Evolutionary conservation across 164 flowering plant genomes (phyloP).

Genomic region (Houttuynia cordata): DNA sequence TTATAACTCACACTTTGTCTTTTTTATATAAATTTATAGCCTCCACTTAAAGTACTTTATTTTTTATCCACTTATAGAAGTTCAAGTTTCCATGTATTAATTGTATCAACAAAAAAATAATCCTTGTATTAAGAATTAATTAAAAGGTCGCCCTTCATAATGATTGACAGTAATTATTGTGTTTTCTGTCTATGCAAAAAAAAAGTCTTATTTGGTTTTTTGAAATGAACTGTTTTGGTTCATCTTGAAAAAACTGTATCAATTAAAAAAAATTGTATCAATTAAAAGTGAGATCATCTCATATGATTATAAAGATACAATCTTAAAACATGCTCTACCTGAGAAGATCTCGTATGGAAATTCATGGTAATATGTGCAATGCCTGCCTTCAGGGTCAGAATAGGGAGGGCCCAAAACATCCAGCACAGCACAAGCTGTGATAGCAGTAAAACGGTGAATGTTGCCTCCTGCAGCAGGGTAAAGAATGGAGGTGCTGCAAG

Average conservation of each 20-base stretch:
- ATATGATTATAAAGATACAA: neutral
- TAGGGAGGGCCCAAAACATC: slow-evolving; percentile 96
- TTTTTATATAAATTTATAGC: too few species aligned
- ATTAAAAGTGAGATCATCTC: neutral
- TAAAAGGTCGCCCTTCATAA: too few species aligned
- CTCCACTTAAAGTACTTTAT: too few species aligned
- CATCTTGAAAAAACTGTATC: too few species aligned
- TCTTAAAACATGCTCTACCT: slow-evolving; percentile 23
- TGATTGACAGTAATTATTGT: neutral
- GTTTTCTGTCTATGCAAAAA: neutral
- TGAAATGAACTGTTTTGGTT: too few species aligned
- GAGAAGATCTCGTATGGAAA: slow-evolving; percentile 20
- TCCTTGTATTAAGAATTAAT: too few species aligned
- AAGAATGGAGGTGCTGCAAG: slow-evolving; percentile 63
- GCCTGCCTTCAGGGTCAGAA: slow-evolving; percentile 60
- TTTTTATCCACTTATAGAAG: too few species aligned
- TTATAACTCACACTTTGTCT: too few species aligned
- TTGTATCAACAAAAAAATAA: too few species aligned
- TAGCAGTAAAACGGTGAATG: slow-evolving; percentile 72
- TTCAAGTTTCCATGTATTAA: too few species aligned
- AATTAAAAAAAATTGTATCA: too few species aligned
- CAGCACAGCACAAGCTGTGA: slow-evolving; percentile 69
- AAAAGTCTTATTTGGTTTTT: too few species aligned
- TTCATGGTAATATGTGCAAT: slow-evolving; percentile 58
- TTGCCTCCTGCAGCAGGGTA: slow-evolving; percentile 90